These are phyloP conservation scores for Ustilago cynodontis DNA, from an alignment of 1,284 basidiomycete genomes.

Conservation along the genomic window DNA sequence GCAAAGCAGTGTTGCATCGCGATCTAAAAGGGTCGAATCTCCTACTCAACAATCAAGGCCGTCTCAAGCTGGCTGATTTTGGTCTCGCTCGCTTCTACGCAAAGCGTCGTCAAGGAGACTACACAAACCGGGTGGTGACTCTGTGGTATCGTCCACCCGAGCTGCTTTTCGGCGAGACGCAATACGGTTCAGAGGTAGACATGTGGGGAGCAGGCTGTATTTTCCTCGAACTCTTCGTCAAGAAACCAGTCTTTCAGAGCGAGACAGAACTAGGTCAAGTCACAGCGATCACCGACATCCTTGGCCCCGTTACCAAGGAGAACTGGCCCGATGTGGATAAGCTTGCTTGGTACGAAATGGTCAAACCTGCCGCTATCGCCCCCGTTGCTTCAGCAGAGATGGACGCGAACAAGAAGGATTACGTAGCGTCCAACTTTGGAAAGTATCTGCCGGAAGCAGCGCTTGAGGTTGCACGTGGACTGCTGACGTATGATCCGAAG, in stretches of 20 bases:
- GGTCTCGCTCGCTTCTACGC: conserved; percentile 97
- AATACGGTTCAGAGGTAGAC: conserved; percentile 98
- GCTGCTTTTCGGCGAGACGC: conserved; percentile 91
- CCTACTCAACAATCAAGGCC: conserved; percentile 89
- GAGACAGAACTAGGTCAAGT: conserved; percentile 97
- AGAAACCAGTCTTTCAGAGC: conserved; percentile 94
- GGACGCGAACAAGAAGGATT: conserved; percentile 81
- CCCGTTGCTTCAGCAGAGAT: not conserved
- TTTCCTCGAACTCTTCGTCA: conserved; percentile 95
- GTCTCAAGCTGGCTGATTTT: conserved; percentile 96
- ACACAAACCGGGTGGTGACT: conserved; percentile 98
- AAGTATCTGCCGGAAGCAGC: conserved; percentile 73
- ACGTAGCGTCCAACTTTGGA: conserved; percentile 23
- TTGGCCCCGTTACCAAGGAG: conserved; percentile 87
- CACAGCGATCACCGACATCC: conserved; percentile 87
- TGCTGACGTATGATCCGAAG: conserved; percentile 86
- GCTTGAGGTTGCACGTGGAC: conserved; percentile 83
- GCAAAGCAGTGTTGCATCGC: conserved; percentile 93
- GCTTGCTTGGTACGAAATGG: conserved; percentile 98
- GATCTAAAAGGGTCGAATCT: conserved; percentile 99
- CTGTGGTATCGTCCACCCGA: conserved; percentile 99
- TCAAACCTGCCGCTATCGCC: conserved; percentile 77
- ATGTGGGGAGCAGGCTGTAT: conserved; percentile 99
- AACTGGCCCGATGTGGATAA: conserved; percentile 85
- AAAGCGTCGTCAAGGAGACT: conserved; percentile 88